Evolutionary conservation across 306 rosid species (phyloP), one percentile per base, ranked within the genome.

Genomic region (Pyrus communis): DNA sequence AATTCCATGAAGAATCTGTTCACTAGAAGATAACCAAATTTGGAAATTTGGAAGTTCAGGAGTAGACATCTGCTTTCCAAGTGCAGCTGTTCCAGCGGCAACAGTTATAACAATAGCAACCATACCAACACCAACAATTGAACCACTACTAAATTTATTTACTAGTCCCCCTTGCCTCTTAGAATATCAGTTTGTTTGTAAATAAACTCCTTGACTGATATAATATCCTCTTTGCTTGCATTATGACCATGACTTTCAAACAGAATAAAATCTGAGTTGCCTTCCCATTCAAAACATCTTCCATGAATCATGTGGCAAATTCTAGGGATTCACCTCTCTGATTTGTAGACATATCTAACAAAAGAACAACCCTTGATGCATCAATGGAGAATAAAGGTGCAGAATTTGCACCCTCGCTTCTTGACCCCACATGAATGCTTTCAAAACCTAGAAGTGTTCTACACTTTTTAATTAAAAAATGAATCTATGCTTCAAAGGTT

Each of bases 51-150:
- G 97, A 84, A 94, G 98, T 79, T 91, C 93, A 10, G 91, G 96
- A 73, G 95, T 75, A 55, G 79, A 74, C 62, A 81, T 77, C 61
- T 87, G 84, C 83, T 91, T 94, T 70, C 94, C 90, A 35, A 2
- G 28, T 52, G 76, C 54, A 55, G 86, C 91, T 9, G 97, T 88
- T 63, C 96, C 97, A 11, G 97, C 97, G 12, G 97, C 97, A 12
- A 96, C 96, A 27, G 94, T 97, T 18, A 96, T 96, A 49, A 95
- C 97, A 72, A 87, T 88, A 43, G 97, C 98, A 71, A 82, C 97
- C 97, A 93, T 91, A 83, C 98, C 97, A 73, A 86, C 97, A 75
- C 93, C 96, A 49, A 85, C 88, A 76, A 87, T 87, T 66, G 96
- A 82, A 31, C 95, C 92, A 75, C 90, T 81, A 85, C 81, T 93